These are phyloP conservation scores for Aleurites moluccanus DNA, from an alignment of 441 rosid species.

Conservation along the genomic window DNA sequence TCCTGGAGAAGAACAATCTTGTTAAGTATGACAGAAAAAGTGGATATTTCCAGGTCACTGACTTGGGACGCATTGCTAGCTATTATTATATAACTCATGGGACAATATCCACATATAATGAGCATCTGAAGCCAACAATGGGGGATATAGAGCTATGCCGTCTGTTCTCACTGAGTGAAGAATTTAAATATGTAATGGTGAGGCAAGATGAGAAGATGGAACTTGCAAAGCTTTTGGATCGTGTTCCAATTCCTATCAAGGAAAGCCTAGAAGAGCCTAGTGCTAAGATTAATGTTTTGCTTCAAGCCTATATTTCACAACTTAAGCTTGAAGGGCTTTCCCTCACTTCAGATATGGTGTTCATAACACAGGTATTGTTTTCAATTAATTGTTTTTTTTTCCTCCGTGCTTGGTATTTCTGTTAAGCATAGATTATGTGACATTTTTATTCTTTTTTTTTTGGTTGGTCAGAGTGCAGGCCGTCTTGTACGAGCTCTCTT, in stretches of 20 bases:
- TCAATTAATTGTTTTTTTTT: slow-evolving; percentile 12
- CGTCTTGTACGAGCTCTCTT: slow-evolving; percentile 91
- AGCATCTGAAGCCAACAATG: slow-evolving; percentile 95
- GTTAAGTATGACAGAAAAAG: slow-evolving; percentile 88
- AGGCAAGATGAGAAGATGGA: slow-evolving; percentile 99
- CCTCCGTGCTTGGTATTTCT: slow-evolving; percentile 14
- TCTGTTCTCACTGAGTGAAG: slow-evolving; percentile 84
- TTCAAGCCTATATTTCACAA: slow-evolving; percentile 93
- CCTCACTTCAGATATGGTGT: slow-evolving; percentile 91
- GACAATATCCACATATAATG: slow-evolving; percentile 86
- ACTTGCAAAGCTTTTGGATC: slow-evolving; percentile 84
- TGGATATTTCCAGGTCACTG: slow-evolving; percentile 94
- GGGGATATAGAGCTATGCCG: slow-evolving; percentile 92
- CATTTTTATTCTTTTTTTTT: slow-evolving; percentile 15
- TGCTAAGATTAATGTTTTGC: slow-evolving; percentile 93
- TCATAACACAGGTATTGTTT: slow-evolving; percentile 75
- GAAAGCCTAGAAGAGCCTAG: slow-evolving; percentile 95
- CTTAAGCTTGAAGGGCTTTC: slow-evolving; percentile 97
- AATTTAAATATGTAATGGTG: slow-evolving; percentile 90
- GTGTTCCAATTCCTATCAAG: slow-evolving; percentile 94
- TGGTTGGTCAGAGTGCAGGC: slow-evolving; percentile 68
- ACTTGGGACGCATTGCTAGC: slow-evolving; percentile 97
- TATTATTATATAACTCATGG: slow-evolving; percentile 90
- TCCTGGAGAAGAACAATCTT: slow-evolving; percentile 87
- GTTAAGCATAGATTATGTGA: neutral